phyloP scores from a whole-genome alignment of 257 asterid species.

The Solanum gracilifrons region DNA sequence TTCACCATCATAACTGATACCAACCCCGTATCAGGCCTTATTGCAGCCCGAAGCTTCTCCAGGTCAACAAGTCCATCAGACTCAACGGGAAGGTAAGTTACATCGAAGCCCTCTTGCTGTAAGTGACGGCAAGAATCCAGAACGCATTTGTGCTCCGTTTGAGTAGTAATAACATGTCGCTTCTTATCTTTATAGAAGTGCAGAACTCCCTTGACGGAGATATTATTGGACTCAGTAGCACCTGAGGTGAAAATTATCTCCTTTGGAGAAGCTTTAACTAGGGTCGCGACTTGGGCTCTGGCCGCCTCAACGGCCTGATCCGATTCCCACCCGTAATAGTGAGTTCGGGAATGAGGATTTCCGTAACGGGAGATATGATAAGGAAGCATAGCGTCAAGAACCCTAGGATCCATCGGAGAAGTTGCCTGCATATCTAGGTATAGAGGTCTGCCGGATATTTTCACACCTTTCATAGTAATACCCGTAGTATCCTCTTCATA shows the following conservation, averaged over 20 bases:
- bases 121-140: constrained; percentile 84
- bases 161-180: constrained; percentile 94
- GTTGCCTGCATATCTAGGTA: constrained; percentile 98
- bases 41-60: constrained; percentile 52
- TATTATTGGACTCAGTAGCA: constrained; percentile 88
- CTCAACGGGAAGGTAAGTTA: constrained; percentile 79
- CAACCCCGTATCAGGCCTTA: constrained; percentile 82
- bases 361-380: constrained; percentile 67
- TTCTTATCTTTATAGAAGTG: constrained; percentile 83
- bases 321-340: constrained; percentile 98
- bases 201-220: constrained; percentile 83
- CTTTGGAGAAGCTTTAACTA: constrained; percentile 78
- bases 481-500: constrained; percentile 46
- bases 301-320: constrained; percentile 78
- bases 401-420: constrained; percentile 92
- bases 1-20: constrained; percentile 95
- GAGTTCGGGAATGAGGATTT: constrained; percentile 94
- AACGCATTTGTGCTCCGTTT: constrained; percentile 96
- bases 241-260: constrained; percentile 96
- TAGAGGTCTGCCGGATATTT: constrained; percentile 85
- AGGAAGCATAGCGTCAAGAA: constrained; percentile 91
- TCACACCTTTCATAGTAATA: constrained; percentile 73
- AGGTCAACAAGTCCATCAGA: constrained; percentile 65
- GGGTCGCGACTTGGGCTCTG: constrained; percentile 47
- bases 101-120: constrained; percentile 86